Evolutionary conservation across 352 stramenopile species (phyloP).

Genomic region (Globisporangium irregulare): DNA sequence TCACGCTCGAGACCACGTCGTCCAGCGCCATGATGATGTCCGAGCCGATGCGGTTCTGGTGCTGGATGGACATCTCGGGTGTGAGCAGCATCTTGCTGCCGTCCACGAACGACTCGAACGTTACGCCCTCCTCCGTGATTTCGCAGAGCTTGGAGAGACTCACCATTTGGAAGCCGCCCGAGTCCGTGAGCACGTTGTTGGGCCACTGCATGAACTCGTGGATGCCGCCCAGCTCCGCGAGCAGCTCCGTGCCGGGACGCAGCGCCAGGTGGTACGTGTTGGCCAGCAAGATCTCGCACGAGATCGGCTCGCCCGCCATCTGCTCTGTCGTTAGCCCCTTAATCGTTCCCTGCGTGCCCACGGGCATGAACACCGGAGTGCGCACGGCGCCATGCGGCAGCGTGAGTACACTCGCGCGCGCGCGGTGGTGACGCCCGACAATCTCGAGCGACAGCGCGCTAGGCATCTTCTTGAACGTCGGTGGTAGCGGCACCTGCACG

Average conservation of each 20-base stretch:
- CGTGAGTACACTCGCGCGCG: slow-evolving; percentile 68
- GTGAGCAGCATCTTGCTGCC: slow-evolving; percentile 91
- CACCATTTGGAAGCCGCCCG: slow-evolving; percentile 98
- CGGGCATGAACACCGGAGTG: slow-evolving; percentile 96
- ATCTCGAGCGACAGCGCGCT: slow-evolving; percentile 48
- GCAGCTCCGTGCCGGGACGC: slow-evolving; percentile 88
- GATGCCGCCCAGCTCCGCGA: slow-evolving; percentile 87
- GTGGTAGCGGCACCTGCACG: not conserved
- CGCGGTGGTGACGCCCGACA: slow-evolving; percentile 43
- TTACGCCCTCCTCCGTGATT: slow-evolving; percentile 85
- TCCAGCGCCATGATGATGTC: slow-evolving; percentile 99
- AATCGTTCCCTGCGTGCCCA: slow-evolving; percentile 96
- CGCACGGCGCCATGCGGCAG: slow-evolving; percentile 85
- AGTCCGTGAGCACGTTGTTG: slow-evolving; percentile 95
- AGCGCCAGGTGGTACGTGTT: slow-evolving; percentile 98
- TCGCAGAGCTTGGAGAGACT: slow-evolving; percentile 93
- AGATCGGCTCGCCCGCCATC: slow-evolving; percentile 60
- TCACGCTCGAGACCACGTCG: slow-evolving; percentile 93
- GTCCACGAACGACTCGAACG: slow-evolving; percentile 88
- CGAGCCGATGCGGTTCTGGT: slow-evolving; percentile 96
- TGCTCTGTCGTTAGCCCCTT: slow-evolving; percentile 90
- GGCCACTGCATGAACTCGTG: slow-evolving; percentile 97
- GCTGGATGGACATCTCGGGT: slow-evolving; percentile 89
- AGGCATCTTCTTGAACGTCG: slow-evolving; percentile 35
- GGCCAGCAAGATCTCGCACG: slow-evolving; percentile 92